A percentile compares a stretch with the other conserved stretches of the same genome.
Evolutionary conservation across 176 grass and related monocot genomes (phyloP).

Genomic region (Ampelocalamus luodianensis): DNA sequence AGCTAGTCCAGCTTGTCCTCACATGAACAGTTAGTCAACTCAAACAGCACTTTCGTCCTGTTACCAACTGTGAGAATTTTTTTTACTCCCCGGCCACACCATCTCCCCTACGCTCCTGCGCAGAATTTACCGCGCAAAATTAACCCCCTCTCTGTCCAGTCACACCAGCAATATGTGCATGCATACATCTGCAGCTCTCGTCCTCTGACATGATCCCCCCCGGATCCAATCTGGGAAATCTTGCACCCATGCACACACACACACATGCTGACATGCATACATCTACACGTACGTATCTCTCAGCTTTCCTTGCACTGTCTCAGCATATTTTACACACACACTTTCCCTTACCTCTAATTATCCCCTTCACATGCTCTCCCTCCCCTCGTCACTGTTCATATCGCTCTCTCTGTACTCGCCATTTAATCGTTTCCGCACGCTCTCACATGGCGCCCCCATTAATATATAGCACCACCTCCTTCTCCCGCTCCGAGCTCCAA

Average conservation of each 20-base stretch:
- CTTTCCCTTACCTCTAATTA: constrained; percentile 42
- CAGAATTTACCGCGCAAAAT: constrained; percentile 24
- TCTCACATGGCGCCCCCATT: constrained; percentile 54
- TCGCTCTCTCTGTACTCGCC: constrained; percentile 43
- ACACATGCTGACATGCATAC: too few relatives aligned
- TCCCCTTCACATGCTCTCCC: constrained; percentile 52
- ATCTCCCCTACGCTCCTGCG: constrained; percentile 4
- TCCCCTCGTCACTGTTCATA: constrained; percentile 32
- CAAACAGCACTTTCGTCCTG: constrained; percentile 28
- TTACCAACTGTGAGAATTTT: not conserved
- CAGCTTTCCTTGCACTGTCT: not conserved
- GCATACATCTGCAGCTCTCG: not conserved
- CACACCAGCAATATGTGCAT: constrained; percentile 45
- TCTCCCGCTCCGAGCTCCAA: constrained; percentile 54
- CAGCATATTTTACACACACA: constrained; percentile 22
- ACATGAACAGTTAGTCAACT: constrained; percentile 50
- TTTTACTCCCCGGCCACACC: constrained; percentile 1
- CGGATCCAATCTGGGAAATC: constrained; percentile 30
- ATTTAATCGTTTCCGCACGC: constrained; percentile 49
- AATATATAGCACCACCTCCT: constrained; percentile 58
- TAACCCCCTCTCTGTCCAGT: constrained; percentile 32
- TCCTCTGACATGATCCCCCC: constrained; percentile 37
- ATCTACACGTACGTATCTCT: not conserved
- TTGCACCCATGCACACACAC: constrained; percentile 30
- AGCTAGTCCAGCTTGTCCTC: constrained; percentile 51